These are phyloP conservation scores for Solanum tarapatanum DNA, from an alignment of 257 asterid species.

Conservation along the genomic window DNA sequence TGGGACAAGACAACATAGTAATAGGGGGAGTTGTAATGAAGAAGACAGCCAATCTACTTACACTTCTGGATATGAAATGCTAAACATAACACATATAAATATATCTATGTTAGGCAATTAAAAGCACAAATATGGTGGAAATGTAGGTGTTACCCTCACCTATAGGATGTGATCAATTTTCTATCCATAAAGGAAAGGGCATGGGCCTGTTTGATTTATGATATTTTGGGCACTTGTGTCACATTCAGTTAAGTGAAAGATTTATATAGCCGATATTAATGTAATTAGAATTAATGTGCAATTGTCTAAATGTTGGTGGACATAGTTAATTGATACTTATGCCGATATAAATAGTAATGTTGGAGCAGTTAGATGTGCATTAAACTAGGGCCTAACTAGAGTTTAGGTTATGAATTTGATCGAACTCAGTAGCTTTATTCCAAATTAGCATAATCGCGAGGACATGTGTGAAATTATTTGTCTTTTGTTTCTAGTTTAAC, in stretches of 20 bases:
- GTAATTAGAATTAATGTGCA: neutral
- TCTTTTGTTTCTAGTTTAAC: neutral
- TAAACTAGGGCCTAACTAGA: neutral
- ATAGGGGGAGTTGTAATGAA: neutral
- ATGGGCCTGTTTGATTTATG: neutral
- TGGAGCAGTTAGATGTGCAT: neutral
- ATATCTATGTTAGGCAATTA: neutral
- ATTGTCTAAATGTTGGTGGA: neutral
- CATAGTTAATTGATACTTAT: neutral
- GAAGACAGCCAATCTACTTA: neutral
- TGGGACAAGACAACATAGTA: neutral
- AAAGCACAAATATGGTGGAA: neutral
- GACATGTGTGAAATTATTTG: neutral
- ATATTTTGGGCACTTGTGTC: neutral
- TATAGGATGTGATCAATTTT: neutral
- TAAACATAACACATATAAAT: neutral
- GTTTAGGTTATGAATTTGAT: neutral
- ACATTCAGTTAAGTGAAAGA: neutral
- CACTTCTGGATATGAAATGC: neutral
- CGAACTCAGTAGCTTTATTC: neutral
- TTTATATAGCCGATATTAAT: neutral
- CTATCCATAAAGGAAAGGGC: neutral
- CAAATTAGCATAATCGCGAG: neutral
- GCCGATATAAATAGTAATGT: neutral
- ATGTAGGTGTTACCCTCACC: neutral